Base-by-base conservation (phyloP, 2,329 filamentous ascomycete species). In the Aspergillus sp. region DNA sequence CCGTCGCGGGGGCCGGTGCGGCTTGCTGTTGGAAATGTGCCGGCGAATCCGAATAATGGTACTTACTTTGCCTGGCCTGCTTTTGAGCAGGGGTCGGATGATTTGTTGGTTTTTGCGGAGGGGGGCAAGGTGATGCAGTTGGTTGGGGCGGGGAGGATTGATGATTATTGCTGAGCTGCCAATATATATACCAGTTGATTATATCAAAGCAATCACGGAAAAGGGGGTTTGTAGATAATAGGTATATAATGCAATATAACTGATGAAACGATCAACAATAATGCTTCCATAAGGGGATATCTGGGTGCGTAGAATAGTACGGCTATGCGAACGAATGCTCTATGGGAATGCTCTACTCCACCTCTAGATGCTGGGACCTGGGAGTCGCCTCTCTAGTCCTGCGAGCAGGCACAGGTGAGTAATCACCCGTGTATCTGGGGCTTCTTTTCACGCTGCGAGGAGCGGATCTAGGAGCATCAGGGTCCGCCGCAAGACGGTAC, bases 21-120 rank as follows among this genome's bases (percentile, higher is more conserved):
- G 8, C n/a, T 54, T 8, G 23, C 52, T 8, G 19, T 54, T 17
- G 52, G 41, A 23, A 23, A 42, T n/a, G 52, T 10, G 11, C 15
- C 52, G 10, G 8, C 25, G 5, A 54, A 54, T 8, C 52, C 52
- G 8, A 54, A 32, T 21, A 54, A 54, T n/a, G 13, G 1, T 1
- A 54, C 25, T 32, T 30, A 39, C 0, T 54, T 54, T 13, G 13
- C 13, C 1, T 54, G 52, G 52, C 52, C 52, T 3, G 23, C 36
- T 15, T 54, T 54, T 30, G 15, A 44, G 38, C 52, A 54, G 5
- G 38, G 52, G 15, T 27, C 19, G 38, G 19, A 25, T 8, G 30
- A 54, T 36, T 8, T 54, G 23, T 17, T 54, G 38, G 8, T 54
- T 36, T 54, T 54, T 21, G 52, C 52, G 2, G 52, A 54, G 38